Base-by-base conservation (phyloP, 2,329 filamentous ascomycete genomes). In the Ilyonectria sp. region DNA sequence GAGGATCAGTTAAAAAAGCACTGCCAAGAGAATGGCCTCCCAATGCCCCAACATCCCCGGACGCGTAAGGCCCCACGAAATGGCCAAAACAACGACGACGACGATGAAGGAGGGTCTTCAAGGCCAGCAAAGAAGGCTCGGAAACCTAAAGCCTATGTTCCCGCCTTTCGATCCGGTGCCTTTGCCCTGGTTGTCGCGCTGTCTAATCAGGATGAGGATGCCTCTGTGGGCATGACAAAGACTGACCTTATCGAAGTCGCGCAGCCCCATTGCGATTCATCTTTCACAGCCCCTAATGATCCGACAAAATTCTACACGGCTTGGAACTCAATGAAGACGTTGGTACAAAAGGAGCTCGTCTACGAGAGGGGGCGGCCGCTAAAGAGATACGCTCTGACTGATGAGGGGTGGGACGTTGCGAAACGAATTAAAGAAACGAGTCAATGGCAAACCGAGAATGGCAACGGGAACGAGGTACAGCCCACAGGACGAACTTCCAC, bases 241-340 rank as follows among this genome's bases (percentile, higher is more conserved):
- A 77, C 85, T 7, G 87, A 93, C 63, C 80, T 94, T 3, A 91
- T 94, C 52, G 89, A 91, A 66, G 82, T 86, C 13, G 92, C 93
- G 1, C 92, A 95, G 74, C 88, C 88, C 7, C 85, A 93, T 77
- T 94, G 91, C 74, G 92, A 95, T 75, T 82, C 91, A 2, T 94
- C 92, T 0, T 94, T 94, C 74, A 91, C 87, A 0, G 89, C 87
- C 0, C 91, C 92, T 0, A 85, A 83, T 46, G 91, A 93, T 60
- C 84, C 92, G 0, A 90, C 86, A 11, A 92, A 90, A 63, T 93
- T 89, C 74, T 93, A 93, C 73, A 95, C 93, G 0, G 93, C 93
- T 0, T 96, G 93, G 93, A 92, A 89, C 74, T 94, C 93, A 1
- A 94, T 95, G 87, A 93, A 93, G 76, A 94, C 91, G 0, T 81